Evolutionary conservation across 345 rosid species (phyloP), one percentile per base, ranked within the genome.

Genomic region (Trapa incisa): DNA sequence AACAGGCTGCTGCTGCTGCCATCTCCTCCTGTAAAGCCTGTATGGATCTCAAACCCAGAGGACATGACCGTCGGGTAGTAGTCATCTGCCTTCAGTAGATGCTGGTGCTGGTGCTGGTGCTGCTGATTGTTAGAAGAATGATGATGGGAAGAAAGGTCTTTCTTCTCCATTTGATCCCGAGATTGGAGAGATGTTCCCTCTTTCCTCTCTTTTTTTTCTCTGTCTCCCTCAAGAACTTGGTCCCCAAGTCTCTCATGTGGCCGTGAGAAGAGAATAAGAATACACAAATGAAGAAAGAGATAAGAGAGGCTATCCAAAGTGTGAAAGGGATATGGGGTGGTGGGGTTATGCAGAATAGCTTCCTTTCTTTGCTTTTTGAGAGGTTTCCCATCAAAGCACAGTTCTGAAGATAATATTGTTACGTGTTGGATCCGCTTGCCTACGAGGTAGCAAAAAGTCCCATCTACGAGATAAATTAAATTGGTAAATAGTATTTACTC

Each of bases 151-250:
- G 16, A 39, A 63, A 12, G 41, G 12, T 63, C 65, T 1, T 63
- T 54, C 35, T 37, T 63, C 65, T 67, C 41, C 56, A 47, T 50
- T 4, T 65, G 32, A 10, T n/a, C 36, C n/a, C 2, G 33, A 64
- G 47, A 39, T 22, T 22, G 29, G 67, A 41, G 29, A 41, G 43
- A 41, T 8, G 43, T 0, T 3, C 6, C 11, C 48, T 22, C 29
- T 22, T 45, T 45, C 9, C 13, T 11, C 48, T 6, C 9, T 54
- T n/a, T n/a, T 6, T 41, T n/a, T 17, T 65, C 1, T 42, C 17
- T 65, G 17, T 67, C 13, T 45, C 48, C 43, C 43, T 41, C 43
- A 17, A 13, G 33, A 67, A 67, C 60, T 67, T 67, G 69, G 42
- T 67, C 61, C 32, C 61, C 69, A 67, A 67, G 69, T 48, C 50